Conservation (phyloP, 1,284 basidiomycete genomes). For the Leucoagaricus sp. region DNA sequence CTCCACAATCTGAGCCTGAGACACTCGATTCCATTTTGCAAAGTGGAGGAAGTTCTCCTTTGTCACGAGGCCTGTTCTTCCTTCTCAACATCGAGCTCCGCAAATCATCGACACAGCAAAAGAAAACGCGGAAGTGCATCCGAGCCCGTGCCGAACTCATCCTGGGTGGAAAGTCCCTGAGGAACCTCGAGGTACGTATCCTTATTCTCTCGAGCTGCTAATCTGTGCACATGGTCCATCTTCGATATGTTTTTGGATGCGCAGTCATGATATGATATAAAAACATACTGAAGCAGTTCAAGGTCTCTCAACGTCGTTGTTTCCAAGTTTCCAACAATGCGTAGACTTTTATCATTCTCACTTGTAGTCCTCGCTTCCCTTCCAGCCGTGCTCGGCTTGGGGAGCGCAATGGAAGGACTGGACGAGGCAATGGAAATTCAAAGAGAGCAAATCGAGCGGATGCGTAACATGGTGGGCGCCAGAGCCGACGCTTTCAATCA, state of each 20-base stretch:
- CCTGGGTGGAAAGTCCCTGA: background rate
- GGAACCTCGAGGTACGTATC: background rate
- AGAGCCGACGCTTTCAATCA: constrained; percentile 16
- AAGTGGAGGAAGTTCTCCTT: background rate
- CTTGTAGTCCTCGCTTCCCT: constrained; percentile 3
- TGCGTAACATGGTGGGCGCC: constrained; percentile 45
- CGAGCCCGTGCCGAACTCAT: background rate
- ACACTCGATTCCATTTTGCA: background rate
- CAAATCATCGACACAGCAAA: background rate
- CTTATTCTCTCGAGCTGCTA: background rate
- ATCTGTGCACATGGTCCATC: constrained; percentile 15
- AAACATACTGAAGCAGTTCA: background rate
- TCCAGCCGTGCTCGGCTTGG: constrained; percentile 19
- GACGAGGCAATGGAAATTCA: constrained; percentile 49
- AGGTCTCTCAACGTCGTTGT: background rate
- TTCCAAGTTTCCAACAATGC: constrained; percentile 6
- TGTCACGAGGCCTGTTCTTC: background rate
- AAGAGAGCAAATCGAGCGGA: constrained; percentile 45
- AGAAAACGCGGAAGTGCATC: background rate
- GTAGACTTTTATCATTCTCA: constrained; percentile 8
- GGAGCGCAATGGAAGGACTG: constrained; percentile 41
- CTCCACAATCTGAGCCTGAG: constrained; percentile 2
- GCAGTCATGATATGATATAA: constrained; percentile 8
- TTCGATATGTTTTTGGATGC: constrained; percentile 3
- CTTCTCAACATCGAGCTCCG: background rate